A percentile compares a stretch with the other conserved stretches of the same genome.
Conservation (phyloP, 768 basidiomycete genomes). For the Gelatoporia subvermispora region DNA sequence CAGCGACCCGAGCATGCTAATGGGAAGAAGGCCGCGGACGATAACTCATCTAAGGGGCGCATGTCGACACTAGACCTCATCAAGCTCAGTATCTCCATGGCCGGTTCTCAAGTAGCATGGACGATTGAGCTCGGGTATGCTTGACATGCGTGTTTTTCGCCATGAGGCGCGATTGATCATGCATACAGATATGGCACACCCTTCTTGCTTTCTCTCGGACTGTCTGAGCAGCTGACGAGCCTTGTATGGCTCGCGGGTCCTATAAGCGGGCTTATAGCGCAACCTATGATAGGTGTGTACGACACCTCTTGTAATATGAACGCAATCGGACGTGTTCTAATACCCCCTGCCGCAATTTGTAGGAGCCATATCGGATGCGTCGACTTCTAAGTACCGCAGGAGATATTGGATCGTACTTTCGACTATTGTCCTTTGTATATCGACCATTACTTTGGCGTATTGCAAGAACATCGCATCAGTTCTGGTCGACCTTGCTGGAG, state of each 20-base stretch:
- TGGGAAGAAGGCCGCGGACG: constrained; percentile 22
- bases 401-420: constrained; percentile 93
- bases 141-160: not conserved
- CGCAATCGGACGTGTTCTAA: not conserved
- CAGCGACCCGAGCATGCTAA: constrained; percentile 1
- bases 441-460: constrained; percentile 79
- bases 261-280: constrained; percentile 90
- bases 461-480: constrained; percentile 68
- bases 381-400: constrained; percentile 83
- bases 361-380: constrained; percentile 96
- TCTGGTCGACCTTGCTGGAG: constrained; percentile 71
- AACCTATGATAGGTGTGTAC: constrained; percentile 87
- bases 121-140: constrained; percentile 89
- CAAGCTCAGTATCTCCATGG: constrained; percentile 87
- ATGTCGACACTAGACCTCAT: constrained; percentile 45
- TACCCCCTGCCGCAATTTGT: not conserved
- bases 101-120: constrained; percentile 92
- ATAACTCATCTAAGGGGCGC: constrained; percentile 15
- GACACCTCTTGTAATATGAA: not conserved
- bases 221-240: constrained; percentile 87
- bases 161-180: not conserved
- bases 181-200: constrained; percentile 85
- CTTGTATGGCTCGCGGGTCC: constrained; percentile 96
- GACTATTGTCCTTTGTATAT: constrained; percentile 71
- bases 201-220: constrained; percentile 73